Percentiles rank a stretch among this genome's conserved stretches.
These are phyloP conservation scores for Cicer yamashitae DNA, from an alignment of 306 rosid genomes.

Conservation along the genomic window DNA sequence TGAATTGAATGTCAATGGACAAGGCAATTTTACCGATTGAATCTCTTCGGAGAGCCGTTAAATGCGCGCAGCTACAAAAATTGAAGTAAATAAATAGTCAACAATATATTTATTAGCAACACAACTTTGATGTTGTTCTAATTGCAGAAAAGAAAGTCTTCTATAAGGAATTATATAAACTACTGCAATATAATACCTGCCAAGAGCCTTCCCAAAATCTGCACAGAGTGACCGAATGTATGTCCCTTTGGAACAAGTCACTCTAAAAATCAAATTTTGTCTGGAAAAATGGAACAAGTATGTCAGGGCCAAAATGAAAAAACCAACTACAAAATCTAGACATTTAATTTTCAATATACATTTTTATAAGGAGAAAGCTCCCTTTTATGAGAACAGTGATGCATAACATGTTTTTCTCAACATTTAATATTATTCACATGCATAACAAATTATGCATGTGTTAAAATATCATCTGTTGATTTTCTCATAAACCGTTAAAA, in stretches of 20 bases:
- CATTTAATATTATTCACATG: not conserved
- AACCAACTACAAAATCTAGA: slow-evolving; percentile 19
- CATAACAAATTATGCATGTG: not conserved
- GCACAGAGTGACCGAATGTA: slow-evolving; percentile 93
- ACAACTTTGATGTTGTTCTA: not conserved
- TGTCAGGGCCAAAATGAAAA: slow-evolving; percentile 24
- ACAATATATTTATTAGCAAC: not conserved
- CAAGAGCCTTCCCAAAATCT: slow-evolving; percentile 89
- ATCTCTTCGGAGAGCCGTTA: slow-evolving; percentile 93
- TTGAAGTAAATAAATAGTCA: slow-evolving; percentile 32
- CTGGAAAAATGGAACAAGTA: slow-evolving; percentile 55
- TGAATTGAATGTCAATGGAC: slow-evolving; percentile 28
- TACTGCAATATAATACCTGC: slow-evolving; percentile 62
- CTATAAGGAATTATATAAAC: slow-evolving; percentile 18
- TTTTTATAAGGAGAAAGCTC: slow-evolving; percentile 35
- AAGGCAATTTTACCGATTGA: slow-evolving; percentile 74
- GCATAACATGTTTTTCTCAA: not conserved
- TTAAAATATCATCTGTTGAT: not conserved
- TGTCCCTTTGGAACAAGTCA: slow-evolving; percentile 91
- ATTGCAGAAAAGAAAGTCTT: slow-evolving; percentile 14
- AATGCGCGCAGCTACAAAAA: slow-evolving; percentile 85
- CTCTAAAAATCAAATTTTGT: slow-evolving; percentile 91
- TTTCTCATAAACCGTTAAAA: not conserved
- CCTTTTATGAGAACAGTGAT: slow-evolving; percentile 7
- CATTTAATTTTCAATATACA: slow-evolving; percentile 11